Base-by-base conservation (phyloP, 441 rosid species). In the Brassica balearica region DNA sequence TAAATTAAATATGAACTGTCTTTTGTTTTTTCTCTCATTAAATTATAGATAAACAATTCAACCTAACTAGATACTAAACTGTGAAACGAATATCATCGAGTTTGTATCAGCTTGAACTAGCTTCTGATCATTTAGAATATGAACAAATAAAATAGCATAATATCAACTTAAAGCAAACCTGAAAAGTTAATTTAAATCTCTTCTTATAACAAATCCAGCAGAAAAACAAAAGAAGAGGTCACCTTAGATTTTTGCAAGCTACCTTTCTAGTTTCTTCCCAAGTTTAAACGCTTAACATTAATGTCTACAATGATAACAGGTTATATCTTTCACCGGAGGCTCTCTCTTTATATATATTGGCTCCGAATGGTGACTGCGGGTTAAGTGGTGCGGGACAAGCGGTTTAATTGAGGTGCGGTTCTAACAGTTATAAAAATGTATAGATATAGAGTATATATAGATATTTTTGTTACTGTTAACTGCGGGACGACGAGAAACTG, bases 261-360 rank as follows among this genome's bases (percentile, higher is more conserved):
- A 70, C n/a, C n/a, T 56, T 10, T 71, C 36, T 20, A 36, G 8
- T 58, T 10, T 71, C 22, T 20, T 53, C 22, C 74, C 66, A 36
- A 19, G 36, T 36, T n/a, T 59, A 70, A 12, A 12, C 20, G 56
- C 19, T 29, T 8, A 60, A 12, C 22, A 71, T 36, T 62, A n/a
- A 12, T 48, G 11, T 62, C 41, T 6, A 62, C 41, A n/a, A n/a
- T 27, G 29, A 20, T 56, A 56, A 23, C 56, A n/a, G n/a, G 32
- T 3, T 20, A 8, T 58, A 20, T 20, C 11, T 6, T 10, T 11
- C n/a, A 23, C 11, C 2, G 15, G 14, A 23, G 15, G 25, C 65
- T 60, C 38, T 59, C 8, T 14, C 15, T 51, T 6, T 51, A 11
- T 23, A 58, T 10, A 23, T 5, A 19, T 19, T 19, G 19, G 19